Conservation (phyloP, 345 rosid genomes). For the Citrus unshiu region DNA sequence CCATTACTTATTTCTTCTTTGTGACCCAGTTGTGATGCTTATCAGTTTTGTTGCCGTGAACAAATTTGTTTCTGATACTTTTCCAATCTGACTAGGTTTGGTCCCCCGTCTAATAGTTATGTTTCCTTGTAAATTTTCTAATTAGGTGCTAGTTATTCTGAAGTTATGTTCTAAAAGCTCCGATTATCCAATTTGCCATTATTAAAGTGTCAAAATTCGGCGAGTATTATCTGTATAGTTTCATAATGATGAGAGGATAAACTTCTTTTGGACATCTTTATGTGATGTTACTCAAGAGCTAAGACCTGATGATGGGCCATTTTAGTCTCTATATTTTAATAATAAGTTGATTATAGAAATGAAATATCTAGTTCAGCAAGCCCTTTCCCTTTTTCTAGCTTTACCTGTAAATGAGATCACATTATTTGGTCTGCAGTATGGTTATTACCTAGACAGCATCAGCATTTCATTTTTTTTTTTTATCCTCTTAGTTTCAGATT, state of each 20-base stretch:
- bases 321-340: background rate
- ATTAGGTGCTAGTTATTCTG: background rate
- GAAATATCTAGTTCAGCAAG: background rate
- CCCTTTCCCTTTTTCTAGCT: background rate
- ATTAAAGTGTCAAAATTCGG: background rate
- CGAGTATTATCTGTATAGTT: background rate
- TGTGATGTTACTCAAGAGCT: background rate
- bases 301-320: constrained; percentile 1
- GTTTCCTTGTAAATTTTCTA: background rate
- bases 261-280: background rate
- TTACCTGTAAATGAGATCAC: background rate
- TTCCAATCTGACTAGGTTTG: background rate
- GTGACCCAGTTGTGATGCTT: background rate
- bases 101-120: background rate
- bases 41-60: background rate
- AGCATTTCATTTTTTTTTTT: background rate
- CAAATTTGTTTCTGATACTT: background rate
- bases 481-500: background rate
- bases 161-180: background rate
- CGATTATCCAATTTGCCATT: background rate
- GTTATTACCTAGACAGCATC: background rate
- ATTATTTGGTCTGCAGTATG: background rate
- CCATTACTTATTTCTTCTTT: background rate
- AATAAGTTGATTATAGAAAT: background rate
- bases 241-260: background rate